phyloP scores from a whole-genome alignment of 768 basidiomycete species.

The Grammothele lineata region DNA sequence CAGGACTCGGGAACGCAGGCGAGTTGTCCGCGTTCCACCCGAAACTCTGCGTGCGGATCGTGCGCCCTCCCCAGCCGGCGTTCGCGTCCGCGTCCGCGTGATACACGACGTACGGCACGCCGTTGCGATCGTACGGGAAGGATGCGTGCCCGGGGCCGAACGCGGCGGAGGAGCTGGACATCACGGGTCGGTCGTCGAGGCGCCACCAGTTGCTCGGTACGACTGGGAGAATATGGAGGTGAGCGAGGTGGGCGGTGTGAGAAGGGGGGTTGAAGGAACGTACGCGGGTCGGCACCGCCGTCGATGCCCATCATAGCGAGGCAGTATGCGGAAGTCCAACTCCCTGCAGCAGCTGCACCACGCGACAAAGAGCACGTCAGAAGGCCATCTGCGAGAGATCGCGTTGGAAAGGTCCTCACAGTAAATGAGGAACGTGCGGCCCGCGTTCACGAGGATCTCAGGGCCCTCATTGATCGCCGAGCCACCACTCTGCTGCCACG shows the following conservation, averaged over 20 bases:
- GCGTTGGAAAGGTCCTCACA: not conserved
- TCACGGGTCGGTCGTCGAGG: not conserved
- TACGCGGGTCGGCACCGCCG: constrained; percentile 1
- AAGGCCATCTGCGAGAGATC: no score
- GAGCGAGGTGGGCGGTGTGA: no score
- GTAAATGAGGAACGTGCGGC: constrained; percentile 1
- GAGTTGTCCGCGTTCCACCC: not conserved
- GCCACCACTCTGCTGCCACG: not conserved
- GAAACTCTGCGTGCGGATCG: not conserved
- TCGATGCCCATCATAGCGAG: constrained; percentile 1
- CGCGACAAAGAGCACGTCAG: no score
- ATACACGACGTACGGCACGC: not conserved
- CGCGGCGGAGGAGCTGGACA: constrained; percentile 1
- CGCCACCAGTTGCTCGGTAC: constrained; percentile 1
- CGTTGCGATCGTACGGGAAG: not conserved
- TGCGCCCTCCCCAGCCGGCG: not conserved
- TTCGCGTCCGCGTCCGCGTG: not conserved
- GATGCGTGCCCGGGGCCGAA: constrained; percentile 1
- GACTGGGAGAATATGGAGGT: not conserved
- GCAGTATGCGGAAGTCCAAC: not conserved
- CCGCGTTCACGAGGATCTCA: constrained; percentile 1
- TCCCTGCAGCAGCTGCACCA: not conserved
- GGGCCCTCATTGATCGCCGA: constrained; percentile 1
- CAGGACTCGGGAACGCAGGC: not conserved
- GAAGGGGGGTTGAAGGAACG: not conserved